Conservation (phyloP, 1,284 basidiomycete species). For the Porodaedalea pini region DNA sequence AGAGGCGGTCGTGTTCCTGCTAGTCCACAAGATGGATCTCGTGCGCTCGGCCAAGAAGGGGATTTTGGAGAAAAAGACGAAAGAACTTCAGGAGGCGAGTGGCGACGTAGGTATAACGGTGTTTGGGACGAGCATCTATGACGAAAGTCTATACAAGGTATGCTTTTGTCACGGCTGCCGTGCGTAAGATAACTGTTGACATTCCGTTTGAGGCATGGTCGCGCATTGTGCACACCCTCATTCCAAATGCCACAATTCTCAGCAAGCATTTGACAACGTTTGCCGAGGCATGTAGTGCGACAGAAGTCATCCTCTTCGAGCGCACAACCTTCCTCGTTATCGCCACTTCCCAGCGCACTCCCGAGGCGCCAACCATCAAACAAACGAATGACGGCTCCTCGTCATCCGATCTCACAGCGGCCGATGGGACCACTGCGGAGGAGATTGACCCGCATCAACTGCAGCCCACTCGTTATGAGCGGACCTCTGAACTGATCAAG, state of each 20-base stretch:
- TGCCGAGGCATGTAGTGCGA: constrained; percentile 81
- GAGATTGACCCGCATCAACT: constrained; percentile 44
- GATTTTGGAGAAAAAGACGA: constrained; percentile 65
- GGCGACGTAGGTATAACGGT: constrained; percentile 56
- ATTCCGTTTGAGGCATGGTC: constrained; percentile 82
- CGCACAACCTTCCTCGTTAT: constrained; percentile 97
- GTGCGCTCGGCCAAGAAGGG: constrained; percentile 56
- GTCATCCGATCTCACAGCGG: constrained; percentile 23
- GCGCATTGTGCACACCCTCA: constrained; percentile 92
- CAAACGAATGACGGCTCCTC: constrained; percentile 29
- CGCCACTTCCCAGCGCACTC: constrained; percentile 56
- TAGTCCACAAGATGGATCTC: constrained; percentile 97
- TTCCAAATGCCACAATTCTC: constrained; percentile 90
- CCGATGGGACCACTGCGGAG: constrained; percentile 20
- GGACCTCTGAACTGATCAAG: constrained; percentile 94
- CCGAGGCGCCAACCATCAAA: constrained; percentile 15
- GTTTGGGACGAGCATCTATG: constrained; percentile 97
- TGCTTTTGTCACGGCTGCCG: constrained; percentile 23
- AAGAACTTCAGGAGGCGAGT: constrained; percentile 66
- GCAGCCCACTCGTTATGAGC: constrained; percentile 86
- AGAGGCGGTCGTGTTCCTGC: constrained; percentile 83
- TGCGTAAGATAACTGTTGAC: constrained; percentile 5
- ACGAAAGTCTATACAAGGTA: constrained; percentile 95
- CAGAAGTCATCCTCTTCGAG: constrained; percentile 95
- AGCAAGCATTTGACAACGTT: constrained; percentile 84